Percentiles rank a stretch among this genome's conserved stretches.
These are phyloP conservation scores for Pythium plurisporium DNA, from an alignment of 352 stramenopile species.

Conservation along the genomic window DNA sequence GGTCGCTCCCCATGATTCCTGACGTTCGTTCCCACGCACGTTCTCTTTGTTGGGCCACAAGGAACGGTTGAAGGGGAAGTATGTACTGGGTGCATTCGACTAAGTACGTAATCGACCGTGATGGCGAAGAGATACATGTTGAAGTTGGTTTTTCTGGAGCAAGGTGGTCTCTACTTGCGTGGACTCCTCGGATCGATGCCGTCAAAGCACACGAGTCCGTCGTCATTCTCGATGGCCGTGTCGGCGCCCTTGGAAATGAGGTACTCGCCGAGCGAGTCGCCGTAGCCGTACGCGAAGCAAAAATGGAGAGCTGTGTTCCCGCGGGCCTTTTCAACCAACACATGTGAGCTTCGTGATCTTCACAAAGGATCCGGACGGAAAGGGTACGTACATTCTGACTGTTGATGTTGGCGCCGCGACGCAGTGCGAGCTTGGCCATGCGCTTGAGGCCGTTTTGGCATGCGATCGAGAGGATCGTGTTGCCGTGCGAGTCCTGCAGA, in stretches of 20 bases:
- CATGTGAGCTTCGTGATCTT: too few species aligned
- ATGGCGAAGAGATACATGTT: not conserved
- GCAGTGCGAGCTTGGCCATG: conserved; percentile 82
- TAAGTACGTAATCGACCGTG: conserved; percentile 7
- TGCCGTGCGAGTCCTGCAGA: conserved; percentile 69
- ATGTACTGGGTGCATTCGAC: not conserved
- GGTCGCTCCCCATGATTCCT: conserved; percentile 54
- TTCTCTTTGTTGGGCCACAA: too few species aligned
- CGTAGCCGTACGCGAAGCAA: conserved; percentile 88
- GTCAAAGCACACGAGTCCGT: conserved; percentile 61
- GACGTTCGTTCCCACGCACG: conserved; percentile 1
- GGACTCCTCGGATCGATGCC: conserved; percentile 41
- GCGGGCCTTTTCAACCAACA: too few species aligned
- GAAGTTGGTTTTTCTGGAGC: not conserved
- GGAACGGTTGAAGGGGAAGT: conserved; percentile 1
- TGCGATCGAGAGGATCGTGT: conserved; percentile 83
- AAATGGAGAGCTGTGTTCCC: conserved; percentile 90
- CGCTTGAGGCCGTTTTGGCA: conserved; percentile 91
- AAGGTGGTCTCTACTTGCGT: conserved; percentile 19
- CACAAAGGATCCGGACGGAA: too few species aligned
- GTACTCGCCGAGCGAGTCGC: conserved; percentile 83
- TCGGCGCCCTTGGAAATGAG: conserved; percentile 87
- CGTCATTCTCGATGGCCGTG: conserved; percentile 58
- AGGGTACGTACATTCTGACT: conserved; percentile 56
- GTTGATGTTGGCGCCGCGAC: conserved; percentile 86